Conservation (phyloP, 148 eudicot species). For the Camellia lanceoleosa region DNA sequence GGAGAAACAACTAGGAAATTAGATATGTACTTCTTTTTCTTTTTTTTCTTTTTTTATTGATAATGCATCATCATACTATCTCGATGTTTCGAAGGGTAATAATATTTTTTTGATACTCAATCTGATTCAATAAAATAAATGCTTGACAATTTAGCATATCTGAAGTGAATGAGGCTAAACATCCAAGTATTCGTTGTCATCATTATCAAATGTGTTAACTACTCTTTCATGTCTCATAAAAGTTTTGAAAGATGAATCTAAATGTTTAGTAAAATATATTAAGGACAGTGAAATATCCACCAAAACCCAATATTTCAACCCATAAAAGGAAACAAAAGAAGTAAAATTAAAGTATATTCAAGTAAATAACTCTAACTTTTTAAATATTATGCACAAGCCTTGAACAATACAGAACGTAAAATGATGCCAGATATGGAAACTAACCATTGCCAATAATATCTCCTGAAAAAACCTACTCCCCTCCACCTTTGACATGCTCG, state of each 20-base stretch:
- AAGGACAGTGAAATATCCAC: neutral
- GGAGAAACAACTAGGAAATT: neutral
- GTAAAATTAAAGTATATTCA: neutral
- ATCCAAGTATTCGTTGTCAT: neutral
- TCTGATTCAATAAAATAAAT: neutral
- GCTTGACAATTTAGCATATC: neutral
- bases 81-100: neutral
- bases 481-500: constrained; percentile 42
- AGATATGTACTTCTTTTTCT: no score
- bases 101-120: neutral
- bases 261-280: neutral
- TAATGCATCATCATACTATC: neutral
- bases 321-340: neutral
- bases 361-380: neutral
- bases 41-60: no score
- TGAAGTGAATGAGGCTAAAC: neutral
- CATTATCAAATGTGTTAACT: neutral
- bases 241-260: neutral
- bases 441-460: constrained; percentile 73
- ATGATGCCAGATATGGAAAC: constrained; percentile 11
- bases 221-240: neutral
- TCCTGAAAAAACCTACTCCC: constrained; percentile 35
- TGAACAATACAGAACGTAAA: neutral
- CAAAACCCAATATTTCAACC: neutral
- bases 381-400: constrained; percentile 4